Evolutionary conservation across 2,329 filamentous ascomycete genomes (phyloP).

Genomic region (Microcyclosporella mali): DNA sequence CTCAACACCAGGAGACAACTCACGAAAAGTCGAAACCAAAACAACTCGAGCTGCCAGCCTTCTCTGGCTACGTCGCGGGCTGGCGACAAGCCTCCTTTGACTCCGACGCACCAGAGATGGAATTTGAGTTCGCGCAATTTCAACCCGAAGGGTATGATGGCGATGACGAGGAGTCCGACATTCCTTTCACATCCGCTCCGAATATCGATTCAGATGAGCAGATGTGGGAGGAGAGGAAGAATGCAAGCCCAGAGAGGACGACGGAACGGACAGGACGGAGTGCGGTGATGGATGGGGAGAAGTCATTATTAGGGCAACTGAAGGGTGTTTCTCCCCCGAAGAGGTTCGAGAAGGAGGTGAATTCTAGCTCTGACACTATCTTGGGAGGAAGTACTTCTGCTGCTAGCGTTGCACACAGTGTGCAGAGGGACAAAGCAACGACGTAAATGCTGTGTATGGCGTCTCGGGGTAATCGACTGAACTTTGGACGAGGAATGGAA

Average conservation of each 20-base stretch:
- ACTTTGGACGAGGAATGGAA: no score
- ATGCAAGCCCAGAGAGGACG: not conserved
- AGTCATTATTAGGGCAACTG: not conserved
- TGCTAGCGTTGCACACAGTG: no score
- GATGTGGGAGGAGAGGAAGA: slow-evolving; percentile 3
- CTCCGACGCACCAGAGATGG: slow-evolving; percentile 1
- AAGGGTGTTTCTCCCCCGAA: not conserved
- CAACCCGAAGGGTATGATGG: slow-evolving; percentile 2
- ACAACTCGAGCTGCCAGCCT: slow-evolving; percentile 3
- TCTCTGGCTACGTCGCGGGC: slow-evolving; percentile 5
- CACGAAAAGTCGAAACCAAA: not conserved
- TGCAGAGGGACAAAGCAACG: no score
- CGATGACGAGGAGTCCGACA: slow-evolving; percentile 4
- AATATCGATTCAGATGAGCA: not conserved
- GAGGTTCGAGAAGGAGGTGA: not conserved
- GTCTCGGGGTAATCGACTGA: no score
- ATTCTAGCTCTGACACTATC: not conserved
- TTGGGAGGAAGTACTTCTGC: not conserved
- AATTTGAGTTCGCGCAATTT: slow-evolving; percentile 5
- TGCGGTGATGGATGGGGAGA: not conserved
- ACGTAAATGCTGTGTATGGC: no score
- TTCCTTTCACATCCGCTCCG: no score
- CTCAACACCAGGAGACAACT: not conserved
- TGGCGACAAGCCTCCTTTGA: slow-evolving; percentile 5
- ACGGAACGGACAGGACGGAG: not conserved